Evolutionary conservation across 2,329 filamentous ascomycete species (phyloP), one percentile per base, ranked within the genome.

Genomic region (Ciborinia camelliae): DNA sequence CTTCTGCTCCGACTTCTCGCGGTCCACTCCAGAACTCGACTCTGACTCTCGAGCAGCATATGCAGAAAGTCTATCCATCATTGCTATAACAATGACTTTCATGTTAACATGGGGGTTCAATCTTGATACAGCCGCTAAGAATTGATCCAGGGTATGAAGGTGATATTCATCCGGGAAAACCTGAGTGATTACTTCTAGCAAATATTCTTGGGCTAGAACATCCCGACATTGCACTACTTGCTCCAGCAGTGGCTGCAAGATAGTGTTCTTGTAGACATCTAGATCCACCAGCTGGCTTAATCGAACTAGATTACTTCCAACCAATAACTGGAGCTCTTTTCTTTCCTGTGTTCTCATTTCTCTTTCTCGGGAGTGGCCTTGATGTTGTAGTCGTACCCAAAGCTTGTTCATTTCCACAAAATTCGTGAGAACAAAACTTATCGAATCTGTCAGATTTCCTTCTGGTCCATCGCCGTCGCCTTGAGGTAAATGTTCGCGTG

Each of bases 361-460:
- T 61, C 95, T 84, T 78, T 99, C 95, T 73, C 94, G 86, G 47
- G 95, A 99, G 75, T 97, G 95, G 32, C 95, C 95, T 76, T 99
- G 95, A 77, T 99, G 95, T 77, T 99, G 95, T 74, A 98, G 81
- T 51, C 95, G 89, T 68, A 99, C 95, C 95, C 95, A 99, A 41
- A 99, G 84, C 83, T 99, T 99, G 80, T 99, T 99, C 95, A 99
- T 99, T 79, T 99, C 95, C 71, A 99, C 95, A 75, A 99, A 99
- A 74, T 99, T 99, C 67, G 95, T 99, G 74, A 99, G 81, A 63
- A 98, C 90, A 75, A 99, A 99, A 80, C 92, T 97, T 79, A 99
- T 97, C 43, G 93, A 97, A 79, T 99, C 95, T 77, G 96, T 92
- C 57, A 98, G 81, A 73, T 97, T 98, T 59, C 95, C 95, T 77